These are phyloP conservation scores for Pestalotiopsis sp. DNA, from an alignment of 2,329 filamentous ascomycete genomes.

Conservation along the genomic window DNA sequence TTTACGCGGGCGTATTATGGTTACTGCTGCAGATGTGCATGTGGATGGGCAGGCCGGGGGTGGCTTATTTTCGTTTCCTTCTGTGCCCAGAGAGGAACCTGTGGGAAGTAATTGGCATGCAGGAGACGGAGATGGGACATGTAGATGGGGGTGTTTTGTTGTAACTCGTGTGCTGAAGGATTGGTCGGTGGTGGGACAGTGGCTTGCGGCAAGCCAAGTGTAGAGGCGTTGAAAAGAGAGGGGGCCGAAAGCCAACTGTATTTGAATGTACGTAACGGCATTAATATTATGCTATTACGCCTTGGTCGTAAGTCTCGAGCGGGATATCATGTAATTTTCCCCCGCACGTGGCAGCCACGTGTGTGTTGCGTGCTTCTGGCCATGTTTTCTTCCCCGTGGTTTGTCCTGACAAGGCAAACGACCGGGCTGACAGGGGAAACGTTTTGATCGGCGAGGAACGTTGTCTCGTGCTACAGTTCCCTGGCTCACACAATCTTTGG, in stretches of 20 bases:
- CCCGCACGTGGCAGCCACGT: neutral
- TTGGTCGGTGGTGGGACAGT: neutral
- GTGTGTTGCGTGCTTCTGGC: neutral
- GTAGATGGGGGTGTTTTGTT: neutral
- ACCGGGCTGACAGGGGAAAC: neutral
- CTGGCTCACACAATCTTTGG: neutral
- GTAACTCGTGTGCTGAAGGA: neutral
- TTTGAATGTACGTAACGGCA: neutral
- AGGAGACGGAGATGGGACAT: neutral
- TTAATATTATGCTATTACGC: neutral
- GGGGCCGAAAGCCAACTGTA: neutral
- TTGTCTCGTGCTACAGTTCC: neutral
- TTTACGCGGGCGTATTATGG: too few relatives aligned
- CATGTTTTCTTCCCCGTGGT: neutral
- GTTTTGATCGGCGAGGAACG: neutral
- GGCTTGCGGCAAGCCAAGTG: neutral
- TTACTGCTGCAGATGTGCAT: too few relatives aligned
- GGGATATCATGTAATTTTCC: neutral
- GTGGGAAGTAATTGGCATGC: neutral
- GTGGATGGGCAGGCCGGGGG: too few relatives aligned
- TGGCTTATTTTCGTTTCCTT: neutral
- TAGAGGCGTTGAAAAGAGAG: neutral
- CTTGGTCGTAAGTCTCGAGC: neutral
- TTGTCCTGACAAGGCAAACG: neutral
- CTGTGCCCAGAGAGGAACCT: neutral